Evolutionary conservation across 1,284 basidiomycete genomes (phyloP).

Genomic region (Athelia sp.): DNA sequence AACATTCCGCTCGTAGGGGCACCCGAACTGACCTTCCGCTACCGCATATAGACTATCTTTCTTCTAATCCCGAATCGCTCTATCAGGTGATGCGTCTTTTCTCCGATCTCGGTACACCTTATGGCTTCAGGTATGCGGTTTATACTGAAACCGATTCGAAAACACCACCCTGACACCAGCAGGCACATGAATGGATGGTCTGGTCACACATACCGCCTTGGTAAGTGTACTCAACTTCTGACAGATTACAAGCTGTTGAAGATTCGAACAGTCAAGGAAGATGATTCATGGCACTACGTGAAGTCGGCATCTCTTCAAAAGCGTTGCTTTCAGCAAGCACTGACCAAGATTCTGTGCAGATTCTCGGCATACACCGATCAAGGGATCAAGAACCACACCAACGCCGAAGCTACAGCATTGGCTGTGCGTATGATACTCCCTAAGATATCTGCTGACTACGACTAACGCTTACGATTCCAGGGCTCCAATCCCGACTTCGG

Average conservation of each 20-base stretch:
- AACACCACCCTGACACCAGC: no score
- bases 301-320: constrained; percentile 9
- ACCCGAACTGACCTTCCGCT: no score
- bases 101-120: constrained; percentile 88
- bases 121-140: constrained; percentile 42
- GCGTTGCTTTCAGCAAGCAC: neutral
- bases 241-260: neutral
- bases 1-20: no score
- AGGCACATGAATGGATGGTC: constrained; percentile 16
- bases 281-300: constrained; percentile 16
- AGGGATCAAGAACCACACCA: constrained; percentile 78
- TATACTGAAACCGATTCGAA: neutral
- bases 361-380: constrained; percentile 93
- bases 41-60: constrained; percentile 91
- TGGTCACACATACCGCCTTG: constrained; percentile 15
- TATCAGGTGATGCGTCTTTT: constrained; percentile 90
- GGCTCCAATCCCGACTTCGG: constrained; percentile 30
- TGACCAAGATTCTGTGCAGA: constrained; percentile 72
- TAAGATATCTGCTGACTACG: no score
- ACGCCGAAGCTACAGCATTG: constrained; percentile 77
- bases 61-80: constrained; percentile 87
- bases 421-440: constrained; percentile 77
- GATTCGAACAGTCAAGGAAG: constrained; percentile 7
- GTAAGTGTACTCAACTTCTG: neutral
- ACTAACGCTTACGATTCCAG: no score